Conservation (phyloP, 2,329 filamentous ascomycete species). For the Fusarium brachygibbosum region DNA sequence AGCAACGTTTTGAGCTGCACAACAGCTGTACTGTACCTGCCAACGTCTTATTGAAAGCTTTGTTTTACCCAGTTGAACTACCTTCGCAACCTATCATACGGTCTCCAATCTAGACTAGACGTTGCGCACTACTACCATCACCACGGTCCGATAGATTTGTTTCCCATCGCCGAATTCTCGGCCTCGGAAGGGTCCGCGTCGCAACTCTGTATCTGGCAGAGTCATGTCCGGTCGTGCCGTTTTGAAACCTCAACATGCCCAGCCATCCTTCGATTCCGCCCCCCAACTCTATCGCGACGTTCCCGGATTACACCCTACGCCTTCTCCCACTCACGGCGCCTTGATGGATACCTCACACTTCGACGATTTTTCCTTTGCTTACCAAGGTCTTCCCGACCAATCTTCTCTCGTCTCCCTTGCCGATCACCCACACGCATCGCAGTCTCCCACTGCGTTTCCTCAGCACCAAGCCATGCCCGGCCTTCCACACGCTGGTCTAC, state of each 20-base stretch:
- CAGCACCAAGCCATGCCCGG: constrained; percentile 49
- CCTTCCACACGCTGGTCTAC: constrained; percentile 43
- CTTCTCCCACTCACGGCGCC: constrained; percentile 42
- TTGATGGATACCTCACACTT: constrained; percentile 65
- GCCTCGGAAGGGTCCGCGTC: constrained; percentile 37
- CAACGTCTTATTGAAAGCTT: constrained; percentile 33
- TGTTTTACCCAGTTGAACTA: constrained; percentile 19
- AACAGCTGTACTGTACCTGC: constrained; percentile 20
- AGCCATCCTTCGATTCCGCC: constrained; percentile 45
- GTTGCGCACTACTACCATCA: constrained; percentile 5
- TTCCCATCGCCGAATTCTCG: constrained; percentile 26
- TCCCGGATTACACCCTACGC: constrained; percentile 40
- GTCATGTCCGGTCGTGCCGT: constrained; percentile 52
- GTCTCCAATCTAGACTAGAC: constrained; percentile 10
- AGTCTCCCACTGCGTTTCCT: constrained; percentile 54
- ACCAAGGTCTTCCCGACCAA: constrained; percentile 59
- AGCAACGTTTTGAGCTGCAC: constrained; percentile 29
- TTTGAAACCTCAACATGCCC: constrained; percentile 52
- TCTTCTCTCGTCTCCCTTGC: constrained; percentile 56
- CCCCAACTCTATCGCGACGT: constrained; percentile 48
- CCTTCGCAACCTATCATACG: constrained; percentile 5
- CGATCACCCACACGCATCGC: constrained; percentile 52
- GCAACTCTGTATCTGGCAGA: constrained; percentile 34
- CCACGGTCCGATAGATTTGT: constrained; percentile 27
- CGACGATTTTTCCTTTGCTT: constrained; percentile 67